Evolutionary conservation across 768 basidiomycete species (phyloP).

Genomic region (Saitozyma podzolica): DNA sequence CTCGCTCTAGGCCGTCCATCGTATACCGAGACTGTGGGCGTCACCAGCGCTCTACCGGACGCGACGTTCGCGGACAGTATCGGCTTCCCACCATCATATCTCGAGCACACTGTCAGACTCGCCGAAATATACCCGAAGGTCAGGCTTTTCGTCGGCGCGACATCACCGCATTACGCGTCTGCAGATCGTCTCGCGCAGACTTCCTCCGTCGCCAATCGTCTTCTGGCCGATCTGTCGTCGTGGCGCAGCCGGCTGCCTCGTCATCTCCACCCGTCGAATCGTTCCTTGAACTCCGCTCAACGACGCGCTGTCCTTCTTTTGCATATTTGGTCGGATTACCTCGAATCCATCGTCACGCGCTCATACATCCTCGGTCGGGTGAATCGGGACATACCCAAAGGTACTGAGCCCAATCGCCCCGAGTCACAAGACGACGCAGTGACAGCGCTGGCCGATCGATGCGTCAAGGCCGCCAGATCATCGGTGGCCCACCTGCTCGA

Average conservation of each 20-base stretch:
- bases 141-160: slow-evolving; percentile 9
- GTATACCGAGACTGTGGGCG: slow-evolving; percentile 9
- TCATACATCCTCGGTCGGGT: slow-evolving; percentile 1
- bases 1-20: slow-evolving; percentile 15
- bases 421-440: too few relatives aligned
- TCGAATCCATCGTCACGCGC: slow-evolving; percentile 1
- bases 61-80: slow-evolving; percentile 3
- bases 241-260: background rate
- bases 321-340: slow-evolving; percentile 4
- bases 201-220: background rate
- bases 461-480: background rate
- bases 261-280: background rate
- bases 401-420: background rate
- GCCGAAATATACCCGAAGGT: slow-evolving; percentile 1
- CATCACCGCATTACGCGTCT: background rate
- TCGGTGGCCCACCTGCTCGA: background rate
- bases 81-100: slow-evolving; percentile 1
- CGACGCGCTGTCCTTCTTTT: background rate
- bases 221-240: background rate
- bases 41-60: slow-evolving; percentile 9
- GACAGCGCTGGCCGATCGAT: background rate
- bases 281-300: too few relatives aligned
- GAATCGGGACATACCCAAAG: background rate
- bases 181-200: background rate
- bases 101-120: background rate